Percentiles rank a stretch among this genome's conserved stretches.
Evolutionary conservation across 345 rosid genomes (phyloP).

Genomic region (Streptanthus diversifolius): DNA sequence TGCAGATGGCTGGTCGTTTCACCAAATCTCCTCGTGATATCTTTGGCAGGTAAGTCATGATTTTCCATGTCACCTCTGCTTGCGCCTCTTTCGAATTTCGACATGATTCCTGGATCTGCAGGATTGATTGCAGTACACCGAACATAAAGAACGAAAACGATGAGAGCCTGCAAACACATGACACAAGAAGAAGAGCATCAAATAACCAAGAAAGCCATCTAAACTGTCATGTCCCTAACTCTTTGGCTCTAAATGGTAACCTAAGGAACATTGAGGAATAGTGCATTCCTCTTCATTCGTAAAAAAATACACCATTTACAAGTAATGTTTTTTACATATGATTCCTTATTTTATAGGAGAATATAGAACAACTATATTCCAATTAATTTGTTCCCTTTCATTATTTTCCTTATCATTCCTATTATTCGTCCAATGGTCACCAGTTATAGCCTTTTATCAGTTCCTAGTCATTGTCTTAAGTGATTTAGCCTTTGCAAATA

Average conservation of each 20-base stretch:
- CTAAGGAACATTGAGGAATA: no score
- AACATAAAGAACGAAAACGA: conserved; percentile 87
- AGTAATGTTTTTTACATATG: no score
- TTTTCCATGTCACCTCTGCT: conserved; percentile 35
- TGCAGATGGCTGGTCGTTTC: conserved; percentile 53
- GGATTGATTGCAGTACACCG: conserved; percentile 98
- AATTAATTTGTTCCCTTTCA: no score
- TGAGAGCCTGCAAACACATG: conserved; percentile 61
- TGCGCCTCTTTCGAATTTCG: conserved; percentile 48
- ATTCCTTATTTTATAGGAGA: no score
- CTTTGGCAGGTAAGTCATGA: conserved; percentile 43
- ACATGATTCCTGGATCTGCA: conserved; percentile 99
- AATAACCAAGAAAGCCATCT: not conserved
- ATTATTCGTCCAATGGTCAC: no score
- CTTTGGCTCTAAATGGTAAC: no score
- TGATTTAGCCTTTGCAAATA: not conserved
- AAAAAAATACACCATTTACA: no score
- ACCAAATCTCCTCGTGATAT: conserved; percentile 45
- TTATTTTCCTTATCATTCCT: no score
- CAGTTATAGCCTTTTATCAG: no score
- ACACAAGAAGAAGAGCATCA: conserved; percentile 2
- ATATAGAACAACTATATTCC: no score
- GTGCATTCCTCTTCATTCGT: no score
- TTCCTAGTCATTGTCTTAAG: not conserved
- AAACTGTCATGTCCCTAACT: not conserved